Evolutionary conservation across 1,139 yeast species (phyloP).

Genomic region (Suhomyces ambrosiae): DNA sequence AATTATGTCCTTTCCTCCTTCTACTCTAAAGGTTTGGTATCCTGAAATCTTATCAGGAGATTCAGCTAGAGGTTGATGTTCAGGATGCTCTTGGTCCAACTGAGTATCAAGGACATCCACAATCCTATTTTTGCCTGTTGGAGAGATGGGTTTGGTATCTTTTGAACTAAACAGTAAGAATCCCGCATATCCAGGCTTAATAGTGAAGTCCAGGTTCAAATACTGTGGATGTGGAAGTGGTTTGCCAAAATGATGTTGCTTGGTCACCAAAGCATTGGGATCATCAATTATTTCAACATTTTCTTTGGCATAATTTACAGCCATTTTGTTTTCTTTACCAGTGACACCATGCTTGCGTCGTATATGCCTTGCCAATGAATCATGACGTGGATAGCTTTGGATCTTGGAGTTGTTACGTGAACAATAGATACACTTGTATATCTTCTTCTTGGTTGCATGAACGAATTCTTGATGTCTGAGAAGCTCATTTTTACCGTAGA

Average conservation of each 20-base stretch:
- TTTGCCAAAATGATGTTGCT: conserved; percentile 19
- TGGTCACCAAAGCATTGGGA: conserved; percentile 17
- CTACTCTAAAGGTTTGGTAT: conserved; percentile 8
- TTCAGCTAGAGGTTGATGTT: not conserved
- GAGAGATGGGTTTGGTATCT: conserved; percentile 13
- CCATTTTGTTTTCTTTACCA: conserved; percentile 49
- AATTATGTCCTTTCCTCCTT: not conserved
- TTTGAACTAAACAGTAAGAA: conserved; percentile 33
- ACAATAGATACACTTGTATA: conserved; percentile 48
- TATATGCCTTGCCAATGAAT: conserved; percentile 49
- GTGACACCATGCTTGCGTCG: conserved; percentile 50
- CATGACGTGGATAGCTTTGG: conserved; percentile 51
- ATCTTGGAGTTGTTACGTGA: conserved; percentile 39
- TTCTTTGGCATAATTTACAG: conserved; percentile 51
- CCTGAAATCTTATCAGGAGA: not conserved
- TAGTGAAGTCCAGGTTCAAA: conserved; percentile 32
- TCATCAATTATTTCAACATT: conserved; percentile 45
- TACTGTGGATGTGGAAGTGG: conserved; percentile 39
- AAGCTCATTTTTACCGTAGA: conserved; percentile 49
- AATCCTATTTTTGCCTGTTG: conserved; percentile 11
- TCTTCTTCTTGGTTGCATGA: conserved; percentile 49
- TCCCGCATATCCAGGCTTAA: conserved; percentile 35
- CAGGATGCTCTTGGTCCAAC: not conserved
- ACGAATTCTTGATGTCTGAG: conserved; percentile 51
- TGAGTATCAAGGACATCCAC: conserved; percentile 18